Evolutionary conservation across 139 green algal species (phyloP).

Genomic region (Haematococcus lacustris): DNA sequence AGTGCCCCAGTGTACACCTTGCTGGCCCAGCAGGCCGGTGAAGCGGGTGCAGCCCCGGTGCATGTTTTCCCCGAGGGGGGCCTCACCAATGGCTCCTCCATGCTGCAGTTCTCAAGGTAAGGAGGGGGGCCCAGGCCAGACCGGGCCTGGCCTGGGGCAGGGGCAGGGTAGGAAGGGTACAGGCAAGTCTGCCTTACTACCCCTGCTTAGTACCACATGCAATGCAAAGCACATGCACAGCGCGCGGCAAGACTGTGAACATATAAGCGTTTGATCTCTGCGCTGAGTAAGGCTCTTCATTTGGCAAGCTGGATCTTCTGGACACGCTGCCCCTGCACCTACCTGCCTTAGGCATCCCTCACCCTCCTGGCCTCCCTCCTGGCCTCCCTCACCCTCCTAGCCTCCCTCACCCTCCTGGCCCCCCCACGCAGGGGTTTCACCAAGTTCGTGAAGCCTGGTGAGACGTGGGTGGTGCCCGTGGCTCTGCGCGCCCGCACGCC

Average conservation of each 20-base stretch:
- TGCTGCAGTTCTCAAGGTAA: constrained; percentile 50
- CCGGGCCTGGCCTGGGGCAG: no score
- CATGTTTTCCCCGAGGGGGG: constrained; percentile 23
- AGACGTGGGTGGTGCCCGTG: constrained; percentile 45
- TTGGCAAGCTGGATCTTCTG: no score
- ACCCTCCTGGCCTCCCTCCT: background rate
- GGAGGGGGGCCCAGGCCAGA: no score
- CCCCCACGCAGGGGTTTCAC: constrained; percentile 54
- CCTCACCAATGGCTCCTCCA: constrained; percentile 54
- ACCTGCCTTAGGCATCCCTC: no score
- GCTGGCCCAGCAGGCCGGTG: constrained; percentile 8
- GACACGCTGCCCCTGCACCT: no score
- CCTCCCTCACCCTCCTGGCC: background rate
- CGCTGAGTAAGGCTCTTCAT: no score
- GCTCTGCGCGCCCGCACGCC: constrained; percentile 26
- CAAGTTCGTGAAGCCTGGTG: constrained; percentile 25
- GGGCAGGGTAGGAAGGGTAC: no score
- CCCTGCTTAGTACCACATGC: no score
- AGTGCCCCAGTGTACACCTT: constrained; percentile 29
- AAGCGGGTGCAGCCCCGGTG: background rate
- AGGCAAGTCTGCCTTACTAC: no score
- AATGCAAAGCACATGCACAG: no score
- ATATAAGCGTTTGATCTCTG: no score
- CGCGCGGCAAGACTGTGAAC: no score
- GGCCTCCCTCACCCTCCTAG: background rate